phyloP scores from a whole-genome alignment of 192 early-diverging fungal species.

The Helicostylum pulchrum region DNA sequence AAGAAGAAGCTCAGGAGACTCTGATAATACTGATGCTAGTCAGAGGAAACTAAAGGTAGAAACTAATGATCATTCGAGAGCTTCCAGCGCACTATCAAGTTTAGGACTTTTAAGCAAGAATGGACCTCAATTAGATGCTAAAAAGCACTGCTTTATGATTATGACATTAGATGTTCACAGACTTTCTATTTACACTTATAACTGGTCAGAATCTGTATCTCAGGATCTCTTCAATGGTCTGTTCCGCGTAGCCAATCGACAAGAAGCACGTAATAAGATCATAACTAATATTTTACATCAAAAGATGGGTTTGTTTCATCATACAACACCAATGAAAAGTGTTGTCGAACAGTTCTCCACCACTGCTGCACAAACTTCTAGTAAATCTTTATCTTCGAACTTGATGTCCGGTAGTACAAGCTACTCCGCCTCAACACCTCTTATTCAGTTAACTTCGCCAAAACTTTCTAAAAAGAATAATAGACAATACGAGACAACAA shows the following conservation, averaged over 20 bases:
- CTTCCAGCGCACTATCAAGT: slow-evolving; percentile 1
- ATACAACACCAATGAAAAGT: slow-evolving; percentile 28
- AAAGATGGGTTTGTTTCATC: slow-evolving; percentile 62
- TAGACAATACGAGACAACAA: slow-evolving; percentile 4
- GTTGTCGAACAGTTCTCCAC: slow-evolving; percentile 16
- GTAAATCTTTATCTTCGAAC: neutral
- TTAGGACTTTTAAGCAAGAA: neutral
- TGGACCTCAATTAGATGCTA: slow-evolving; percentile 12
- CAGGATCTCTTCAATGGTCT: slow-evolving; percentile 43
- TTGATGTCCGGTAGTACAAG: neutral
- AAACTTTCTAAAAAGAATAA: slow-evolving; percentile 2
- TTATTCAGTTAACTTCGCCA: slow-evolving; percentile 10
- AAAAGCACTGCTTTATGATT: slow-evolving; percentile 45
- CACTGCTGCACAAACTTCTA: neutral
- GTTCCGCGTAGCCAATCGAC: slow-evolving; percentile 43
- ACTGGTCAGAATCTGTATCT: slow-evolving; percentile 45
- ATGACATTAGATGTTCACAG: slow-evolving; percentile 48
- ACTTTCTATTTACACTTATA: slow-evolving; percentile 48
- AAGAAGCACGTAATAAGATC: slow-evolving; percentile 44
- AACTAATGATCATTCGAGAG: slow-evolving; percentile 13
- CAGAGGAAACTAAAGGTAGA: slow-evolving; percentile 4
- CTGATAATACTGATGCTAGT: slow-evolving; percentile 1
- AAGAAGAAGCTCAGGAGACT: slow-evolving; percentile 17
- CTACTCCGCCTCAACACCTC: neutral
- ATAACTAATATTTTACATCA: slow-evolving; percentile 53